Evolutionary conservation across 805 yeast species (phyloP).

Genomic region (Pichia manshurica): DNA sequence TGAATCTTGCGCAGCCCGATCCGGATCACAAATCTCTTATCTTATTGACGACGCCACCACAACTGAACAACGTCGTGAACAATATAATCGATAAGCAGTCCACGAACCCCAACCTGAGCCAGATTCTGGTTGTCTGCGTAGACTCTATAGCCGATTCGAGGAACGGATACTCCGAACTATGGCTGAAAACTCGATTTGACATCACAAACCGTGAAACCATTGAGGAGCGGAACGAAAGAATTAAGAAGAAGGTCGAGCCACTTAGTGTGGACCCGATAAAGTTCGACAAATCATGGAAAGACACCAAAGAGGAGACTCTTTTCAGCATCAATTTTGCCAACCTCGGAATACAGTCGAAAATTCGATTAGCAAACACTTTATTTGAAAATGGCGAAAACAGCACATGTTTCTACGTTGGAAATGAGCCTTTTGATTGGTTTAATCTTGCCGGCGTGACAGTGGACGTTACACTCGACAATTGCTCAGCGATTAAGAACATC

Average conservation of each 20-base stretch:
- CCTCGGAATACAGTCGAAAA: neutral
- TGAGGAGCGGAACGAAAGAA: slow-evolving; percentile 8
- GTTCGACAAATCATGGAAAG: slow-evolving; percentile 20
- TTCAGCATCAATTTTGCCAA: slow-evolving; percentile 9
- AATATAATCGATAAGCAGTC: slow-evolving; percentile 11
- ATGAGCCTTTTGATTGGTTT: slow-evolving; percentile 8
- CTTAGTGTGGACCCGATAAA: slow-evolving; percentile 17
- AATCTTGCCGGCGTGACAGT: slow-evolving; percentile 9
- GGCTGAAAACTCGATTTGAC: slow-evolving; percentile 19
- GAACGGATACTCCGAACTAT: slow-evolving; percentile 25
- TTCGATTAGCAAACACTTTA: slow-evolving; percentile 24
- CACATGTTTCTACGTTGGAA: slow-evolving; percentile 23
- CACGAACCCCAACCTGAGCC: slow-evolving; percentile 8
- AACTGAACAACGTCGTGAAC: slow-evolving; percentile 18
- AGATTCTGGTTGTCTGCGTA: slow-evolving; percentile 23
- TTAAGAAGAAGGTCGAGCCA: slow-evolving; percentile 9
- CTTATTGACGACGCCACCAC: slow-evolving; percentile 27
- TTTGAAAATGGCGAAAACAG: slow-evolving; percentile 23
- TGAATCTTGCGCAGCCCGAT: slow-evolving; percentile 8
- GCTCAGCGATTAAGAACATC: slow-evolving; percentile 3
- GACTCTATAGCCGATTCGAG: slow-evolving; percentile 25
- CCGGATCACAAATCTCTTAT: slow-evolving; percentile 19
- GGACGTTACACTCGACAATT: neutral
- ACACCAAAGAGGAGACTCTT: slow-evolving; percentile 8
- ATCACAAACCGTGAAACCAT: slow-evolving; percentile 13